Conservation (phyloP, 768 basidiomycete species). For the Leccinum boreale region DNA sequence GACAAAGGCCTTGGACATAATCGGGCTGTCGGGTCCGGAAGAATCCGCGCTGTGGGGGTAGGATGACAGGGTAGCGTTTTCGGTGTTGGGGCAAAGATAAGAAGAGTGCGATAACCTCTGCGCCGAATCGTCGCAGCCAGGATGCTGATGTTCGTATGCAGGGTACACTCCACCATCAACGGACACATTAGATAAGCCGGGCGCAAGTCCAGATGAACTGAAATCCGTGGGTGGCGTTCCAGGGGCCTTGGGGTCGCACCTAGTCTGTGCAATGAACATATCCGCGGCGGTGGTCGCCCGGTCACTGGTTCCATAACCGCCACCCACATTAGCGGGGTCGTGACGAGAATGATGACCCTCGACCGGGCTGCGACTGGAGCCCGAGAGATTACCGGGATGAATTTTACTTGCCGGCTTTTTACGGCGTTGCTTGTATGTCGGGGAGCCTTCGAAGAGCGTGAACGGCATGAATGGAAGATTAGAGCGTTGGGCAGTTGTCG, state of each 20-base stretch:
- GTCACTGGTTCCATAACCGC: constrained; percentile 31
- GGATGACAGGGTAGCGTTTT: constrained; percentile 12
- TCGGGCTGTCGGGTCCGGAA: constrained; percentile 22
- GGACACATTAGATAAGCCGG: constrained; percentile 19
- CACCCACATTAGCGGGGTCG: constrained; percentile 13
- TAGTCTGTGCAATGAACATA: constrained; percentile 61
- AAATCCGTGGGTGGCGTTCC: constrained; percentile 19
- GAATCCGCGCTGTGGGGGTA: constrained; percentile 21
- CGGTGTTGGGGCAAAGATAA: constrained; percentile 15
- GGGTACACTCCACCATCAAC: constrained; percentile 19
- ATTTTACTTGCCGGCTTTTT: constrained; percentile 59
- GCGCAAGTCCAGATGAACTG: constrained; percentile 18
- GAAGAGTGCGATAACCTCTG: constrained; percentile 17
- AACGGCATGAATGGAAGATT: constrained; percentile 54
- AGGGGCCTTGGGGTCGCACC: constrained; percentile 45
- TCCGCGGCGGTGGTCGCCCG: constrained; percentile 53
- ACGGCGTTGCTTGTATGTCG: constrained; percentile 85
- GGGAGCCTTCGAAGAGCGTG: constrained; percentile 79
- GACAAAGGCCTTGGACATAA: constrained; percentile 63
- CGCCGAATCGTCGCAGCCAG: constrained; percentile 14
- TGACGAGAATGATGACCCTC: constrained; percentile 18
- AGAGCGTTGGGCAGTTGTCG: constrained; percentile 19
- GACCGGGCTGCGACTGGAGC: constrained; percentile 23
- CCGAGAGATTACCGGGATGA: constrained; percentile 26
- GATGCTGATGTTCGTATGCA: constrained; percentile 19